Conservation (phyloP, 805 yeast species). For the Pichia californica region DNA sequence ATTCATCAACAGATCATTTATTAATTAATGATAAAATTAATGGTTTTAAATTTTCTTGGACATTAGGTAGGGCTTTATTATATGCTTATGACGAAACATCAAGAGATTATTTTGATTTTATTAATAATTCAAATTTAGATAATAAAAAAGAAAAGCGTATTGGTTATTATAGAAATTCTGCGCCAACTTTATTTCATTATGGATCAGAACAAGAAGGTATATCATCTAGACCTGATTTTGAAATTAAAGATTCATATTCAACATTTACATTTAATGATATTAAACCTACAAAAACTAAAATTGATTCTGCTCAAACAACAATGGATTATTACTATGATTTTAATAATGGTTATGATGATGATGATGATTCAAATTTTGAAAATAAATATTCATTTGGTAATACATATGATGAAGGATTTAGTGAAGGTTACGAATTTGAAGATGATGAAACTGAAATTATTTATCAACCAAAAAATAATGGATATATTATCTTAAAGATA, state of each 20-base stretch:
- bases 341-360: not conserved
- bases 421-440: not conserved
- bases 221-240: slow-evolving; percentile 37
- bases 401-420: not conserved
- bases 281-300: not conserved
- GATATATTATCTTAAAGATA: not conserved
- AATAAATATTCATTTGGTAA: not conserved
- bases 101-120: slow-evolving; percentile 1
- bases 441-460: slow-evolving; percentile 2
- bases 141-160: slow-evolving; percentile 18
- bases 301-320: not conserved
- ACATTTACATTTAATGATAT: slow-evolving; percentile 2
- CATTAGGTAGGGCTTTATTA: slow-evolving; percentile 69
- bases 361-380: not conserved
- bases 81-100: slow-evolving; percentile 51
- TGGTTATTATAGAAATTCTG: slow-evolving; percentile 45
- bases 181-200: slow-evolving; percentile 38
- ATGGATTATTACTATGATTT: slow-evolving; percentile 2
- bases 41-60: slow-evolving; percentile 89
- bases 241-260: slow-evolving; percentile 16
- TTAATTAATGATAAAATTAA: slow-evolving; percentile 54
- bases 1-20: slow-evolving; percentile 19
- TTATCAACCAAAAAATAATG: not conserved
- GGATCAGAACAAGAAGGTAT: slow-evolving; percentile 49
- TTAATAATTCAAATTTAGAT: not conserved